These are phyloP conservation scores for Starmera caribaea DNA, from an alignment of 805 yeast genomes.

Conservation along the genomic window DNA sequence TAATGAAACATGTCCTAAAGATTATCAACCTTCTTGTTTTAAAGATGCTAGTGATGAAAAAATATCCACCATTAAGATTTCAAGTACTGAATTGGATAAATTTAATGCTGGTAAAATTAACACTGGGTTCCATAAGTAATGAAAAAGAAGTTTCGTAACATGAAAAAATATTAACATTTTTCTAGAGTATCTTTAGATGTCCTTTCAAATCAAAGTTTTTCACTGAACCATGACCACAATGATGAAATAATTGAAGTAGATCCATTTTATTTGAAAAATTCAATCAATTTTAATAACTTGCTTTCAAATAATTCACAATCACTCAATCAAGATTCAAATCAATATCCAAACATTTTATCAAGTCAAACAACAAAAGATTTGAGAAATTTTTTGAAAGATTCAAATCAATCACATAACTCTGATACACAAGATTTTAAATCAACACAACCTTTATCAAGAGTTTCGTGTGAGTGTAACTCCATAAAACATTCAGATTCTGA, in stretches of 20 bases:
- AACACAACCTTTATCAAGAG: conserved; percentile 18
- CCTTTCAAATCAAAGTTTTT: conserved; percentile 14
- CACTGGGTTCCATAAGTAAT: conserved; percentile 23
- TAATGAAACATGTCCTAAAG: conserved; percentile 35
- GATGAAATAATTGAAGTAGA: conserved; percentile 9
- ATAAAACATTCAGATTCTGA: neutral
- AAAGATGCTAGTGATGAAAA: conserved; percentile 31
- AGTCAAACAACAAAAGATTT: conserved; percentile 25
- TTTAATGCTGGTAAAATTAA: conserved; percentile 21
- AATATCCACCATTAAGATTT: conserved; percentile 24
- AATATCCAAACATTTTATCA: conserved; percentile 2
- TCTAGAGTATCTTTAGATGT: conserved; percentile 18
- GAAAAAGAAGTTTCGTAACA: too few relatives aligned
- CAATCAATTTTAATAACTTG: neutral
- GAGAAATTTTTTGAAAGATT: conserved; percentile 18
- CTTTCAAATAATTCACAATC: neutral
- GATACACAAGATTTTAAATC: conserved; percentile 9
- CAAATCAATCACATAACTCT: conserved; percentile 6
- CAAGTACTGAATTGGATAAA: conserved; percentile 7
- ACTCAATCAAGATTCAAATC: neutral
- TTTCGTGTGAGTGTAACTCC: conserved; percentile 22
- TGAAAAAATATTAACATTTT: too few relatives aligned
- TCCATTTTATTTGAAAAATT: conserved; percentile 7
- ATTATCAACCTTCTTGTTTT: conserved; percentile 40
- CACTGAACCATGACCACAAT: neutral